phyloP scores from a whole-genome alignment of 495 filamentous ascomycete species.

The Neurospora sublineolata region DNA sequence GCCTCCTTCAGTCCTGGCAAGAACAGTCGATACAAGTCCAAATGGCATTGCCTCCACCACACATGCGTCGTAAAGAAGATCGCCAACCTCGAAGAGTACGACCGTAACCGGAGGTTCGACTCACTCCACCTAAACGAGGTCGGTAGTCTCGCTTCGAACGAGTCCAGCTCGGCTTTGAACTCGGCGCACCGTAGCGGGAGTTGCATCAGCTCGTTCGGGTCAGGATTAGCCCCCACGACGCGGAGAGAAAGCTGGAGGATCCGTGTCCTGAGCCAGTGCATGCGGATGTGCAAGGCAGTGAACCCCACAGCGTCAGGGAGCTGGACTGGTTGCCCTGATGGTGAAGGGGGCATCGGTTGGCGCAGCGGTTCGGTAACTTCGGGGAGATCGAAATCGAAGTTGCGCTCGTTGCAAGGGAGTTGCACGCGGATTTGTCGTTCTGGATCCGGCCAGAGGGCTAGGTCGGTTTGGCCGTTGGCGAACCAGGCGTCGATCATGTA shows the following conservation, averaged over 20 bases:
- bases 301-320: slow-evolving; percentile 38
- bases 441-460: slow-evolving; percentile 33
- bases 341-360: slow-evolving; percentile 20
- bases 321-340: slow-evolving; percentile 10
- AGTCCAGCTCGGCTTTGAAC: slow-evolving; percentile 29
- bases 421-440: slow-evolving; percentile 32
- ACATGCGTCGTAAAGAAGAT: slow-evolving; percentile 42
- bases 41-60: slow-evolving; percentile 39
- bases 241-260: slow-evolving; percentile 33
- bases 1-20: slow-evolving; percentile 33
- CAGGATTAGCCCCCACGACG: slow-evolving; percentile 14
- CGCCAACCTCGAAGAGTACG: slow-evolving; percentile 34
- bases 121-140: slow-evolving; percentile 36
- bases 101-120: slow-evolving; percentile 36
- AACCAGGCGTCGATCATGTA: slow-evolving; percentile 38
- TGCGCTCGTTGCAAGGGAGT: slow-evolving; percentile 40
- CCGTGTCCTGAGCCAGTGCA: slow-evolving; percentile 34
- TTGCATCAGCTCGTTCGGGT: slow-evolving; percentile 25
- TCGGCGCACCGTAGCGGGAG: slow-evolving; percentile 30
- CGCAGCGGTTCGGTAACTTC: slow-evolving; percentile 34
- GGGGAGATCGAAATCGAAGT: slow-evolving; percentile 41
- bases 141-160: slow-evolving; percentile 34
- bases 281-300: slow-evolving; percentile 35
- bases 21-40: slow-evolving; percentile 37
- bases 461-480: slow-evolving; percentile 33